Evolutionary conservation across 2,329 filamentous ascomycete genomes (phyloP).

Genomic region (Sarocladiaceae sp.): DNA sequence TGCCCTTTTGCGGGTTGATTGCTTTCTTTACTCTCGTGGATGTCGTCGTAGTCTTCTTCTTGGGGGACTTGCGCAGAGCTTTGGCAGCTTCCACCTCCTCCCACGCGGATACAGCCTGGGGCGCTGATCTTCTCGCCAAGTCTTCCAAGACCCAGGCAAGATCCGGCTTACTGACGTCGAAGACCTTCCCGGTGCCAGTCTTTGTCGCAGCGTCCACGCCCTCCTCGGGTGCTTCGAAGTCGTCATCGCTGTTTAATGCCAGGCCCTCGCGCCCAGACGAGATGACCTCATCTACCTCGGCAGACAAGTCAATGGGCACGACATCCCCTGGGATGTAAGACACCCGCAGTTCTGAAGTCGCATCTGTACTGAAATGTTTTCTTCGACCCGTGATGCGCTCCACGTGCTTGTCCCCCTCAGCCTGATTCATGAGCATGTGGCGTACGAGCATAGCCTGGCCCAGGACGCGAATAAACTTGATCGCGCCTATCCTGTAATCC

Average conservation of each 20-base stretch:
- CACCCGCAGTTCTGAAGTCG: slow-evolving; percentile 68
- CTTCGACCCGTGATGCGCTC: slow-evolving; percentile 62
- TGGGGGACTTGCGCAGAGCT: slow-evolving; percentile 16
- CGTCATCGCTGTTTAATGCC: slow-evolving; percentile 61
- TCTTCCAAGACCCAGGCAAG: slow-evolving; percentile 32
- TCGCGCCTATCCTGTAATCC: slow-evolving; percentile 69
- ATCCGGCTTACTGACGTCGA: slow-evolving; percentile 60
- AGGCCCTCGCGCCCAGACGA: slow-evolving; percentile 45
- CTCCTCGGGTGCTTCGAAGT: slow-evolving; percentile 38
- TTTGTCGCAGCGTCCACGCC: slow-evolving; percentile 15
- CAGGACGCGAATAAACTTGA: slow-evolving; percentile 76
- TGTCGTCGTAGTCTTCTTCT: slow-evolving; percentile 21
- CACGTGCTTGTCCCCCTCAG: slow-evolving; percentile 42
- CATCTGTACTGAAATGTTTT: slow-evolving; percentile 67
- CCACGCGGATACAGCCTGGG: slow-evolving; percentile 21
- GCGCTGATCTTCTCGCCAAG: slow-evolving; percentile 20
- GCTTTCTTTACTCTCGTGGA: slow-evolving; percentile 13
- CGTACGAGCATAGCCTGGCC: slow-evolving; percentile 68
- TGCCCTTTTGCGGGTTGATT: slow-evolving; percentile 19
- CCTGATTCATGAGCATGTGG: slow-evolving; percentile 33
- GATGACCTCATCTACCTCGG: slow-evolving; percentile 60
- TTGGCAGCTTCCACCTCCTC: slow-evolving; percentile 18
- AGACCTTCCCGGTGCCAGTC: slow-evolving; percentile 32
- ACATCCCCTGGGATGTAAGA: slow-evolving; percentile 70
- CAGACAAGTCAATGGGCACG: slow-evolving; percentile 68